A percentile compares a stretch with the other conserved stretches of the same genome.
Conservation (phyloP, 371 early-diverging fungal species). For the Actinomortierella ambigua region DNA sequence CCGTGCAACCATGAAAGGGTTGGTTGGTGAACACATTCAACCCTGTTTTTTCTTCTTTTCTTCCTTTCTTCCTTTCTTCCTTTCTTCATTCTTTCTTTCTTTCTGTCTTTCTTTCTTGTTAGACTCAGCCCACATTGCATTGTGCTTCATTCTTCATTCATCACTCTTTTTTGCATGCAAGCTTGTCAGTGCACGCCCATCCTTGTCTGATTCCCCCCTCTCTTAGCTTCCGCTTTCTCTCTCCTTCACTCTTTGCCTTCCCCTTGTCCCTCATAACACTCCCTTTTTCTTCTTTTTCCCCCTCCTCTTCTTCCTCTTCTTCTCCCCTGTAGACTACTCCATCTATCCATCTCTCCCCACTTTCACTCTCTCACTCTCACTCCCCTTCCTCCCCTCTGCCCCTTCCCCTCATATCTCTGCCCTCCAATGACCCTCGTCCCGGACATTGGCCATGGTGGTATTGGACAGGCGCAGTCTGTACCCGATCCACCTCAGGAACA, state of each 20-base stretch:
- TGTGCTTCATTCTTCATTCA: too few relatives aligned
- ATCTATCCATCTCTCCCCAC: not conserved
- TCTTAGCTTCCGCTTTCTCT: too few relatives aligned
- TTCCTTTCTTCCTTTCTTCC: not conserved
- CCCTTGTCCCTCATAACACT: not conserved
- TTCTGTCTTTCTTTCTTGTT: too few relatives aligned
- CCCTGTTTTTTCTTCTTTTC: not conserved
- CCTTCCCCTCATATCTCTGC: constrained; percentile 1
- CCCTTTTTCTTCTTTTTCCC: not conserved
- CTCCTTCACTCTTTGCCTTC: not conserved
- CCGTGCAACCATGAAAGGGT: not conserved
- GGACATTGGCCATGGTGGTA: too few relatives aligned
- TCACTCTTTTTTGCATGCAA: too few relatives aligned
- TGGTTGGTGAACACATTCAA: not conserved
- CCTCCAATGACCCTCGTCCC: not conserved
- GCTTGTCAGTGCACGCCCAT: too few relatives aligned
- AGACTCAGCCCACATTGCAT: too few relatives aligned
- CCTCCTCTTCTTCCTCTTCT: not conserved
- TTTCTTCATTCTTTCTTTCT: not conserved
- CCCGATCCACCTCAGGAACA: not conserved
- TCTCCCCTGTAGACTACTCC: not conserved
- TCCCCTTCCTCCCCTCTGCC: constrained; percentile 5
- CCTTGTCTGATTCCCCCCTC: too few relatives aligned
- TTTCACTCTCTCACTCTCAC: not conserved
- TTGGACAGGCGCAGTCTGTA: too few relatives aligned